Conservation (phyloP, 192 early-diverging fungal species). For the Backusella sp. region DNA sequence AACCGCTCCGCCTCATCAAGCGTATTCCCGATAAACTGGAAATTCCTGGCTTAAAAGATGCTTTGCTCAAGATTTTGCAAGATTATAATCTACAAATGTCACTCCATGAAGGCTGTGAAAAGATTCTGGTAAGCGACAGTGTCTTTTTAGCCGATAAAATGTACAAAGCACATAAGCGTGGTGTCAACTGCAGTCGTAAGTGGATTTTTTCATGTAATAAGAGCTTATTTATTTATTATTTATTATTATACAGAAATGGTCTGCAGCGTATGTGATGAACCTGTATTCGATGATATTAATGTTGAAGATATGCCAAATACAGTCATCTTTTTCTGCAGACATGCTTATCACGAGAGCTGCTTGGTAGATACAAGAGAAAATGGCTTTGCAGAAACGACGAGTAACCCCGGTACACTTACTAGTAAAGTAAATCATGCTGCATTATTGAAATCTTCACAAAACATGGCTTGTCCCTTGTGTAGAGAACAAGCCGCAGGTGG, state of each 20-base stretch:
- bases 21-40: conserved; percentile 76
- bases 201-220: neutral
- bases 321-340: conserved; percentile 90
- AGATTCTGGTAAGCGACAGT: conserved; percentile 87
- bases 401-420: conserved; percentile 23
- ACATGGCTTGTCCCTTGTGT: conserved; percentile 52
- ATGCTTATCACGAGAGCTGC: conserved; percentile 85
- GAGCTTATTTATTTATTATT: neutral
- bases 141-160: conserved; percentile 73
- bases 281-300: conserved; percentile 41
- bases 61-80: conserved; percentile 85
- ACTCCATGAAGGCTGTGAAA: conserved; percentile 86
- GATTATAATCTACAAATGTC: conserved; percentile 93
- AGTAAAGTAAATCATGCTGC: conserved; percentile 53
- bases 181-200: conserved; percentile 54
- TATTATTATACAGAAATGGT: conserved; percentile 38
- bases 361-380: conserved; percentile 51
- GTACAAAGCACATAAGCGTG: conserved; percentile 65
- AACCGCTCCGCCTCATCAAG: conserved; percentile 78
- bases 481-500: conserved; percentile 43
- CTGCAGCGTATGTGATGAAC: conserved; percentile 48
- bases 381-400: conserved; percentile 37
- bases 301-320: conserved; percentile 37
- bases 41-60: conserved; percentile 78
- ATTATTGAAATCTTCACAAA: conserved; percentile 41